A percentile compares a stretch with the other conserved stretches of the same genome.
Conservation (phyloP, 148 eudicot species). For the Limonium bicolor region DNA sequence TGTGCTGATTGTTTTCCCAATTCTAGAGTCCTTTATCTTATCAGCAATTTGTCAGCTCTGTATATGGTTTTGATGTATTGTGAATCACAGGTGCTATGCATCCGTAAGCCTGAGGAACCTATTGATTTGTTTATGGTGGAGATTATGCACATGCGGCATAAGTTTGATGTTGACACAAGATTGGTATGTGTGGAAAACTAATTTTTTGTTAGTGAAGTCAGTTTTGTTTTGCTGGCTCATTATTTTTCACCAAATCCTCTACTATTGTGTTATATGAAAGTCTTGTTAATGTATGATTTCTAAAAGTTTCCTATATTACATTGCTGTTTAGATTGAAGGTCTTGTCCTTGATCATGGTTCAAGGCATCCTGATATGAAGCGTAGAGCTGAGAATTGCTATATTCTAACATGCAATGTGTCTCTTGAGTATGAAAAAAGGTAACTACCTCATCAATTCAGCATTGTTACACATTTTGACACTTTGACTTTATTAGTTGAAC, state of each 20-base stretch:
- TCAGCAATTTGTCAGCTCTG: too few species aligned
- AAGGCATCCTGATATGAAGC: slow-evolving; percentile 98
- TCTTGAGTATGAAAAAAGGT: slow-evolving; percentile 97
- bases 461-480: too few species aligned
- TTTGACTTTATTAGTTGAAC: too few species aligned
- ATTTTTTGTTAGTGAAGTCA: neutral
- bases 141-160: slow-evolving; percentile 99
- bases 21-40: too few species aligned
- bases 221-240: neutral
- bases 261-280: too few species aligned
- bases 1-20: too few species aligned
- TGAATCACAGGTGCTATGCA: slow-evolving; percentile 64
- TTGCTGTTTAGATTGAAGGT: slow-evolving; percentile 51
- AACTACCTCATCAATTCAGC: slow-evolving; percentile 1
- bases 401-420: slow-evolving; percentile 86
- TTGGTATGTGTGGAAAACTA: slow-evolving; percentile 32
- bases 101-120: slow-evolving; percentile 85
- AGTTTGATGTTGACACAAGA: slow-evolving; percentile 91
- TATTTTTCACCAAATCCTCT: too few species aligned
- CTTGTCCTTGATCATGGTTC: slow-evolving; percentile 99
- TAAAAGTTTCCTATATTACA: too few species aligned
- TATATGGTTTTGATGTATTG: neutral
- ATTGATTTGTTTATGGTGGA: slow-evolving; percentile 97
- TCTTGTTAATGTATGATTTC: too few species aligned
- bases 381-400: slow-evolving; percentile 78